These are phyloP conservation scores for Chalciporus sp. DNA, from an alignment of 1,284 basidiomycete species.

Conservation along the genomic window DNA sequence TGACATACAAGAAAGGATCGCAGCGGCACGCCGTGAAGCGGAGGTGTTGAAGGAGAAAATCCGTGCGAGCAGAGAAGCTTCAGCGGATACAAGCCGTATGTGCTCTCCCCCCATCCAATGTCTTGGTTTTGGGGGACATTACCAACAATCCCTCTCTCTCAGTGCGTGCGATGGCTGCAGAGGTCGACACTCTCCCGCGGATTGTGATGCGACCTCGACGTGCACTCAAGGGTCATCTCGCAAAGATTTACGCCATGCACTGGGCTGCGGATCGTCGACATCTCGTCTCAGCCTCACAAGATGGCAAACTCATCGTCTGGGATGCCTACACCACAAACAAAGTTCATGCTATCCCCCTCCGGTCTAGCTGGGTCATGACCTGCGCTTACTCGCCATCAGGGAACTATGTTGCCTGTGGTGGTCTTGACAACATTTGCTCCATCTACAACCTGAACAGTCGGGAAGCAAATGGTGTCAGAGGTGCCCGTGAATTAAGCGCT, in stretches of 20 bases:
- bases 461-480: slow-evolving; percentile 70
- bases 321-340: slow-evolving; percentile 99
- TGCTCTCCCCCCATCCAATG: slow-evolving; percentile 26
- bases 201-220: slow-evolving; percentile 95
- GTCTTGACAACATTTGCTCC: slow-evolving; percentile 98
- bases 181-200: slow-evolving; percentile 92
- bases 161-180: slow-evolving; percentile 97
- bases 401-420: slow-evolving; percentile 97
- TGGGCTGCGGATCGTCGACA: slow-evolving; percentile 97
- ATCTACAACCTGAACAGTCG: slow-evolving; percentile 92
- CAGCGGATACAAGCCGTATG: slow-evolving; percentile 94
- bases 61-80: slow-evolving; percentile 90
- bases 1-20: slow-evolving; percentile 94
- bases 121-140: not conserved
- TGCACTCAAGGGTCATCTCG: slow-evolving; percentile 94
- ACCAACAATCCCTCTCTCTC: slow-evolving; percentile 20
- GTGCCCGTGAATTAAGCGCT: slow-evolving; percentile 89
- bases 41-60: slow-evolving; percentile 98
- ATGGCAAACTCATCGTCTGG: slow-evolving; percentile 99
- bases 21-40: slow-evolving; percentile 93
- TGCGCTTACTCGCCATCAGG: slow-evolving; percentile 98
- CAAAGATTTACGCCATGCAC: slow-evolving; percentile 99
- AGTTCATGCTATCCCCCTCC: slow-evolving; percentile 96
- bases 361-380: slow-evolving; percentile 99
- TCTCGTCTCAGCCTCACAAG: slow-evolving; percentile 97